Percentiles rank a stretch among this genome's conserved stretches.
These are phyloP conservation scores for Kwoniella sp. DNA, from an alignment of 768 basidiomycete genomes.

Conservation along the genomic window DNA sequence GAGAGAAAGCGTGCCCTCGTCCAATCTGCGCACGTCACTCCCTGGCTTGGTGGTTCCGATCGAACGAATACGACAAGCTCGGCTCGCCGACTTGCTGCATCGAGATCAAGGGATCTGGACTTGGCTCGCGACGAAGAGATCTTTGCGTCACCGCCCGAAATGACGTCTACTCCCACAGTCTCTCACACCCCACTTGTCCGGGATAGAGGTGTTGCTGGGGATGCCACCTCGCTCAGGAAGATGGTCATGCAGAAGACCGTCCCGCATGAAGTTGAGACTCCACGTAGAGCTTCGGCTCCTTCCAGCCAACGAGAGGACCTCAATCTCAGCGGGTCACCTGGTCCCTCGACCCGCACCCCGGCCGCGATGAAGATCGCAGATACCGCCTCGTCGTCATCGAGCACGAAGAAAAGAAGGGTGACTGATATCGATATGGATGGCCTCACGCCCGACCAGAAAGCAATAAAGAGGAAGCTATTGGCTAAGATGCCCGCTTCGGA, in stretches of 20 bases:
- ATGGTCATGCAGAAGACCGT: conserved; percentile 8
- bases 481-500: conserved; percentile 34
- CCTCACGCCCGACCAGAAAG: conserved; percentile 39
- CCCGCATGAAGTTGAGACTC: neutral
- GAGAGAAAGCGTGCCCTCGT: neutral
- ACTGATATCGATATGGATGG: conserved; percentile 22
- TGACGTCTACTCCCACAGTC: conserved; percentile 4
- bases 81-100: neutral
- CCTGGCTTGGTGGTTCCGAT: conserved; percentile 15
- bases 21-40: conserved; percentile 12
- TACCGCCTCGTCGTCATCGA: neutral
- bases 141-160: conserved; percentile 16
- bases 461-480: conserved; percentile 29
- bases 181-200: conserved; percentile 12
- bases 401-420: conserved; percentile 9
- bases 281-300: neutral
- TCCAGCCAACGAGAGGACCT: neutral
- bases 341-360: neutral
- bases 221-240: conserved; percentile 5
- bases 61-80: neutral
- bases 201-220: conserved; percentile 13
- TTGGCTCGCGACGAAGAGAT: conserved; percentile 2
- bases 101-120: neutral
- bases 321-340: neutral
- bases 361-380: neutral